Evolutionary conservation across 495 filamentous ascomycete genomes (phyloP), one percentile per base, ranked within the genome.

Genomic region (Aspergillus sclerotiicarbonarius): DNA sequence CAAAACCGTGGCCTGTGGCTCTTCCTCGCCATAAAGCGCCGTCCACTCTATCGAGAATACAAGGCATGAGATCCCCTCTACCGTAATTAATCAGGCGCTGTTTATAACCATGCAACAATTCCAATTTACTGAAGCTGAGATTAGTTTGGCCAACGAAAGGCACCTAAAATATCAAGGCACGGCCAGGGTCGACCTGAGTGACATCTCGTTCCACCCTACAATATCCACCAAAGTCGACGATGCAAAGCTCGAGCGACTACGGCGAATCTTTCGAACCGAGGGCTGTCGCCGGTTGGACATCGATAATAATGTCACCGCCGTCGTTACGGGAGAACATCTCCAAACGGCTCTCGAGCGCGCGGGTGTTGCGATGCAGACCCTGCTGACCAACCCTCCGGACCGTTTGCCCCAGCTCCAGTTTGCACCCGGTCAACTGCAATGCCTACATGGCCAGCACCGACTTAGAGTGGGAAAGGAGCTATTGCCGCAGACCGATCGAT

Each of bases 391-490:
- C 10, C 10, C 31, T 6, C 44, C 35, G 15, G 1, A 25, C 15
- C 31, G 59, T 20, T 35, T 43, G n/a, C 62, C 54, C 19, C 10
- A 25, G 16, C 53, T 66, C 12, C 5, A 25, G 6, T 69, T 69
- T 29, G 4, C 25, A 10, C 37, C 13, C 30, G 51, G 53, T 7
- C 56, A 64, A 7, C 32, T 75, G 39, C 29, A 67, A 16, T 71
- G 61, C 31, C 69, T 76, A 19, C 67, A 77, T 51, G 67, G 73
- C 29, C 68, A 66, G 56, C 66, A 76, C 58, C 55, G 72, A 6
- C 49, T 75, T 13, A 56, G 67, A 54, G 72, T 71, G 8, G 69
- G 48, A 4, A 49, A 58, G 51, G 61, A 71, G 8, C 16, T 58
- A 50, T 43, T 73, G 18, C 30, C 62, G 5, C 57, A 56, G 4